These are phyloP conservation scores for Agroathelia rolfsii DNA, from an alignment of 1,284 basidiomycete genomes.

Conservation along the genomic window DNA sequence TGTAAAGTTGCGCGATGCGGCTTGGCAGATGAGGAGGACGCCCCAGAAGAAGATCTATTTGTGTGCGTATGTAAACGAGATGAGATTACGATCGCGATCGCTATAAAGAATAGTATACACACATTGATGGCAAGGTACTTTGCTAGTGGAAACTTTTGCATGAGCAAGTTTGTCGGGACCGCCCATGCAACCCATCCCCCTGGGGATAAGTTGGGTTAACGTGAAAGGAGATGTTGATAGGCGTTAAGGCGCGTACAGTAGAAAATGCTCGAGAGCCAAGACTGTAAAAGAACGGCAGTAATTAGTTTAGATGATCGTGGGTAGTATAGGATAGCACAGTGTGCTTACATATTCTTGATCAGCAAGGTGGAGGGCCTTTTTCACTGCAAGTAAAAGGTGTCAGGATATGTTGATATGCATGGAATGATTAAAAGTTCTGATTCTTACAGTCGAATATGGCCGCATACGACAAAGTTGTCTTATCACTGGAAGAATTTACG, in stretches of 20 bases:
- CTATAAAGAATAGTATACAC: constrained; percentile 2
- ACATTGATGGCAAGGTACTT: constrained; percentile 32
- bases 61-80: not conserved
- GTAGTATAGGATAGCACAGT: not conserved
- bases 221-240: not conserved
- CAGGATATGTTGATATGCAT: not conserved
- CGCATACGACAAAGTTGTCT: constrained; percentile 22
- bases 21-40: constrained; percentile 32
- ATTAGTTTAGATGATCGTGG: constrained; percentile 1
- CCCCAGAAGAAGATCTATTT: constrained; percentile 32
- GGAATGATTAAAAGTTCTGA: not conserved
- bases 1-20: constrained; percentile 29
- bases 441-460: constrained; percentile 17
- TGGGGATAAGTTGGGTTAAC: constrained; percentile 2
- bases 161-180: constrained; percentile 34
- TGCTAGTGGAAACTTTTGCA: constrained; percentile 33
- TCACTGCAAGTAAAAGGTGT: constrained; percentile 13
- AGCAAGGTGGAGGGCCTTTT: constrained; percentile 14
- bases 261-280: constrained; percentile 27
- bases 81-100: constrained; percentile 1
- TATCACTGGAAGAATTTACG: constrained; percentile 15
- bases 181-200: constrained; percentile 36
- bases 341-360: constrained; percentile 16
- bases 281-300: constrained; percentile 9
- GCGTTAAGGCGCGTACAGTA: constrained; percentile 22